Evolutionary conservation across 148 eudicot species (phyloP).

Genomic region (Nepenthes mirabilis): DNA sequence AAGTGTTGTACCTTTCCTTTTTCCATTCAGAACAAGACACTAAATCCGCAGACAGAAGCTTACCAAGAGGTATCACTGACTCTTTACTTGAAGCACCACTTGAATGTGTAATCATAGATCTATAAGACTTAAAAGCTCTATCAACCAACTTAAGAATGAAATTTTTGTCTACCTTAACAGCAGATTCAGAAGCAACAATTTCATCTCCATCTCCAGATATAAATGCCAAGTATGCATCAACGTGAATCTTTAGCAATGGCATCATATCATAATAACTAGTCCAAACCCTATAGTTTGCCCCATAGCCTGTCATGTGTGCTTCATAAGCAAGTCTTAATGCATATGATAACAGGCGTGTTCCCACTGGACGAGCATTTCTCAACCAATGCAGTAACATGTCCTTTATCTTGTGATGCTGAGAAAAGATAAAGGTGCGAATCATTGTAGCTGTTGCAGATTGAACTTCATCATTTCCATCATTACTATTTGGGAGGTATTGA

Average conservation of each 20-base stretch:
- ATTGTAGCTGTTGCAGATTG: constrained; percentile 21
- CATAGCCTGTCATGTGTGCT: constrained; percentile 13
- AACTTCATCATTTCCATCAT: constrained; percentile 19
- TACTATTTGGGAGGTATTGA: constrained; percentile 3
- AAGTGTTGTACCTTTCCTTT: constrained; percentile 5
- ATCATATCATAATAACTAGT: constrained; percentile 3
- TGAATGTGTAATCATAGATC: constrained; percentile 7
- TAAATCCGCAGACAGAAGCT: constrained; percentile 15
- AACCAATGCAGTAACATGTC: constrained; percentile 26
- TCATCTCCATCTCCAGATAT: constrained; percentile 4
- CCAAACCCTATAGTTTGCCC: constrained; percentile 3
- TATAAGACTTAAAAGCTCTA: constrained; percentile 22
- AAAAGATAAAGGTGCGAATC: constrained; percentile 19
- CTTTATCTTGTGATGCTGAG: constrained; percentile 12
- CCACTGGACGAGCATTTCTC: constrained; percentile 12
- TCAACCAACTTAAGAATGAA: constrained; percentile 13
- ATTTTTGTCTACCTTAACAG: constrained; percentile 10
- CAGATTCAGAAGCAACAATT: constrained; percentile 1
- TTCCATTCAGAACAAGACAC: constrained; percentile 20
- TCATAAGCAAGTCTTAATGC: constrained; percentile 28
- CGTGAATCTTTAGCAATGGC: constrained; percentile 24
- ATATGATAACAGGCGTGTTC: constrained; percentile 22
- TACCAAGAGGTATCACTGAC: constrained; percentile 6
- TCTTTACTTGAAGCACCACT: constrained; percentile 7
- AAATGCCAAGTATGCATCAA: constrained; percentile 15